Conservation (phyloP, 2,329 filamentous ascomycete species). For the Pseudomassariella vexata region DNA sequence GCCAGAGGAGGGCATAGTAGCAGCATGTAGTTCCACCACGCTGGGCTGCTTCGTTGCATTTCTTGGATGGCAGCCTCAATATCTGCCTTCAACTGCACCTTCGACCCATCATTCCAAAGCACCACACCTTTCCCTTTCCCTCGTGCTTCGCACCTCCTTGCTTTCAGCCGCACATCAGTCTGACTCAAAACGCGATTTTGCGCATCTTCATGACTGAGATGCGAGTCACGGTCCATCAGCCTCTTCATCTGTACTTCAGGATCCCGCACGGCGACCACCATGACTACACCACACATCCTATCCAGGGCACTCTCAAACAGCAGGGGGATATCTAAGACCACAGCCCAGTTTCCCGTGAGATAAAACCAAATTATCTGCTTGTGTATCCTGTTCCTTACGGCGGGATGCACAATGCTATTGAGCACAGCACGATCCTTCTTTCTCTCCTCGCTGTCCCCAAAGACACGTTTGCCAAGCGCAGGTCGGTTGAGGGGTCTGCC, state of each 20-base stretch:
- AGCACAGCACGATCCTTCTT: slow-evolving; percentile 68
- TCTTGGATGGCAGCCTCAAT: slow-evolving; percentile 60
- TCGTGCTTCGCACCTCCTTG: slow-evolving; percentile 63
- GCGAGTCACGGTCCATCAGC: slow-evolving; percentile 67
- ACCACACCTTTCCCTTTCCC: slow-evolving; percentile 65
- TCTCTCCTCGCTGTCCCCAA: slow-evolving; percentile 69
- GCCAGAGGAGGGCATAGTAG: slow-evolving; percentile 71
- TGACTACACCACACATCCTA: slow-evolving; percentile 72
- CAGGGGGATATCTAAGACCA: slow-evolving; percentile 86
- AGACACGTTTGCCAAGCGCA: slow-evolving; percentile 78
- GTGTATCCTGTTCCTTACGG: slow-evolving; percentile 79
- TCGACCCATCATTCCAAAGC: slow-evolving; percentile 83
- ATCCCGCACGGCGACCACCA: slow-evolving; percentile 82
- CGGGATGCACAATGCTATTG: slow-evolving; percentile 89
- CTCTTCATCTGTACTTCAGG: slow-evolving; percentile 77
- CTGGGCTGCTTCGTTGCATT: slow-evolving; percentile 59
- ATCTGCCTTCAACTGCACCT: slow-evolving; percentile 61
- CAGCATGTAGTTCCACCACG: slow-evolving; percentile 77
- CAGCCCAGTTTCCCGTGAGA: slow-evolving; percentile 73
- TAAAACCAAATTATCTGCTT: slow-evolving; percentile 68
- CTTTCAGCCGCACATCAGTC: slow-evolving; percentile 80
- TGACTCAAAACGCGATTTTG: slow-evolving; percentile 82
- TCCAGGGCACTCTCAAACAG: slow-evolving; percentile 89
- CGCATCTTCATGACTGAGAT: slow-evolving; percentile 80
- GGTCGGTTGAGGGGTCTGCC: slow-evolving; percentile 78